A percentile compares a stretch with the other conserved stretches of the same genome.
Conservation (phyloP, 768 basidiomycete genomes). For the Suillus placidus region DNA sequence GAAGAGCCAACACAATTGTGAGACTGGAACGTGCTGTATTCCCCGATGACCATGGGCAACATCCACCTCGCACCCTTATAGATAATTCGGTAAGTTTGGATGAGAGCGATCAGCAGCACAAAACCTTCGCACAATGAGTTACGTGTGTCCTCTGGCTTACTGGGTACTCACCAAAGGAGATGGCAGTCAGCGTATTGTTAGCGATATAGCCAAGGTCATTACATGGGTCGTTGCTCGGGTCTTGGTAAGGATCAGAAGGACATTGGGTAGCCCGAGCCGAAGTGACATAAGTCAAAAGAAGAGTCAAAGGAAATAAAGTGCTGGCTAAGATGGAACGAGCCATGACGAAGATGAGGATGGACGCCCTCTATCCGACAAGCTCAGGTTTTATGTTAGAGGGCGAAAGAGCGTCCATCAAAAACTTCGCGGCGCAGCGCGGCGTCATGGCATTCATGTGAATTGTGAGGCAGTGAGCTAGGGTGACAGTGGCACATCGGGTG, state of each 20-base stretch:
- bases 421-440: not conserved
- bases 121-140: conserved; percentile 30
- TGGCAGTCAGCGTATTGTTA: conserved; percentile 51
- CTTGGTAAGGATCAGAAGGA: conserved; percentile 45
- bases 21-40: conserved; percentile 44
- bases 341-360: not conserved
- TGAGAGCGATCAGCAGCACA: conserved; percentile 43
- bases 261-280: conserved; percentile 10
- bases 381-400: not conserved
- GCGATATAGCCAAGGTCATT: conserved; percentile 61
- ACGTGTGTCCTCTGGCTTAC: not conserved
- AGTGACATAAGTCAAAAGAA: conserved; percentile 1
- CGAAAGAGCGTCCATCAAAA: too few relatives aligned
- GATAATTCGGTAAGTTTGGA: conserved; percentile 46
- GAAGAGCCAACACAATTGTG: not conserved
- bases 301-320: conserved; percentile 1
- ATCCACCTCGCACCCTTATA: conserved; percentile 58
- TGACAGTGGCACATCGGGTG: not conserved
- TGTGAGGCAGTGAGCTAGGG: not conserved
- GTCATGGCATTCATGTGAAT: not conserved
- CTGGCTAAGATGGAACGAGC: not conserved
- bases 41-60: conserved; percentile 64
- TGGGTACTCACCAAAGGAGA: conserved; percentile 47
- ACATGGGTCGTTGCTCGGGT: conserved; percentile 54
- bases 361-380: not conserved